Evolutionary conservation across 2,329 filamentous ascomycete genomes (phyloP), one percentile per base, ranked within the genome.

Genomic region (Penicillium sp.): DNA sequence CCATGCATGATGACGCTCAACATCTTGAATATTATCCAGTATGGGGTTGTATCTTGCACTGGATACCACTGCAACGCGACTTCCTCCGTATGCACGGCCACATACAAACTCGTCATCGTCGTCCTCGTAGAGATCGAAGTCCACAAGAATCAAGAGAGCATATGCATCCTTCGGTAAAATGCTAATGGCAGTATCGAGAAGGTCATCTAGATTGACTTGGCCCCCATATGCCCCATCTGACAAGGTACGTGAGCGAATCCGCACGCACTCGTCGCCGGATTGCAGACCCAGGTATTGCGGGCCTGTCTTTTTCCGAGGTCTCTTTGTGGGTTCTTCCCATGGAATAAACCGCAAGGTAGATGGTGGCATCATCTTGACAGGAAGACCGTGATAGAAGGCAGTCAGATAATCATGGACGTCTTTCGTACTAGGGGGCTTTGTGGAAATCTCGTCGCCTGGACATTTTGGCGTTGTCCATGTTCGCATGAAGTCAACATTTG

Each of bases 21-120:
- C 66, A 17, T 80, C 78, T 23, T 86, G 72, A 0, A 61, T 55
- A 0, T 47, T 41, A 61, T 82, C 77, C 1, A 82, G 66, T 0
- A 29, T 29, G 0, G 87, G 87, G 47, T 85, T 77, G 61, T 90
- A 89, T 27, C 87, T 75, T 10, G 87, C 85, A 0, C 77, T 81
- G 0, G 83, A 86, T 0, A 90, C 83, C 1, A 89, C 81, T 0
- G 81, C 80, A 1, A 90, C 81, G 5, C 87, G 78, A 57, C 82
- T 85, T 0, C 81, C 84, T 0, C 87, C 87, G 67, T 86, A 90
- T 0, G 87, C 86, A 29, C 86, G 74, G 0, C 87, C 87, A 60
- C 86, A 88, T 53, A 82, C 85, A 65, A 89, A 90, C 21, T 85
- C 81, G 58, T 89, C 87, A 0, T 88, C 83, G 0, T 87, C 83